A percentile compares a stretch with the other conserved stretches of the same genome.
phyloP scores from a whole-genome alignment of 176 grass and related monocot genomes.

The Dactylis glomerata region DNA sequence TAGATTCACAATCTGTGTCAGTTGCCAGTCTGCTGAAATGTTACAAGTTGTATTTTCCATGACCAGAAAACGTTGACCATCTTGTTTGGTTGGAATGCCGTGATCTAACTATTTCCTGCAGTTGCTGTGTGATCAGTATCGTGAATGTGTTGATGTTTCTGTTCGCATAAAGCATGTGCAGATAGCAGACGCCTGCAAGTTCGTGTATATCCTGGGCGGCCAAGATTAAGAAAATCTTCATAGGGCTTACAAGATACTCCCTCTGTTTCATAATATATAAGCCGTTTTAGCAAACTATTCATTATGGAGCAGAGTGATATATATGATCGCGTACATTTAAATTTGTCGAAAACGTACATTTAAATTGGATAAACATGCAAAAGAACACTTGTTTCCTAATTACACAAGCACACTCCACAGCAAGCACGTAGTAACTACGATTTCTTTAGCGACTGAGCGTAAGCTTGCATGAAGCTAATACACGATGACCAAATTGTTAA shows the following conservation, averaged over 20 bases:
- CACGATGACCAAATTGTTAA: not conserved
- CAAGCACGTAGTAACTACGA: not conserved
- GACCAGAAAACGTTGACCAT: not conserved
- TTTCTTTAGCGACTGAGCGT: not conserved
- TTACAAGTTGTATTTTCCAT: not conserved
- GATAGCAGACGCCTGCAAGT: not conserved
- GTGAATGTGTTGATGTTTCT: not conserved
- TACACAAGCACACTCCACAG: not conserved
- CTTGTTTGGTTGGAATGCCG: not conserved
- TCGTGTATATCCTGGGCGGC: too few relatives aligned
- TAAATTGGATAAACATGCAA: not conserved
- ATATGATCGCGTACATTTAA: not conserved
- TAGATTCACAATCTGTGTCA: not conserved
- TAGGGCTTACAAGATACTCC: not conserved
- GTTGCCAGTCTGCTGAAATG: not conserved
- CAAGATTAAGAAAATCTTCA: not conserved
- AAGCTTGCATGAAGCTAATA: not conserved
- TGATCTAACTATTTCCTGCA: not conserved
- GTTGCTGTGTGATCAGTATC: not conserved
- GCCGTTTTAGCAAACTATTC: too few relatives aligned
- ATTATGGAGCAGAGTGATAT: too few relatives aligned
- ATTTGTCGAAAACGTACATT: too few relatives aligned
- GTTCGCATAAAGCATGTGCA: not conserved
- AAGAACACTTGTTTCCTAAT: not conserved
- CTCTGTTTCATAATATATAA: too few relatives aligned